phyloP scores from a whole-genome alignment of 805 yeast species.

The Saccharomycopsis olivae region DNA sequence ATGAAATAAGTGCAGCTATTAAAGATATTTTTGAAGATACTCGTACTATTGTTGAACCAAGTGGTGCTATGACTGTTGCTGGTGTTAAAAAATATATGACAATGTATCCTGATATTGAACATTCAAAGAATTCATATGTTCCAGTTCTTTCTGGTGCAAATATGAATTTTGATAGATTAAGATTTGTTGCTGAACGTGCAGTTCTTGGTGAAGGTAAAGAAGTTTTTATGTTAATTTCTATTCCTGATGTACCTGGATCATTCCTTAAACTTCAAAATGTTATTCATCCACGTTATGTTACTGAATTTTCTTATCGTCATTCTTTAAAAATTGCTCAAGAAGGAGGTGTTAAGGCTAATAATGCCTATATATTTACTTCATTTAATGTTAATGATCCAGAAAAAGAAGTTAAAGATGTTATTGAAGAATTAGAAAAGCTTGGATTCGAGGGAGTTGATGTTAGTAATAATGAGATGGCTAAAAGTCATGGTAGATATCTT shows the following conservation, averaged over 20 bases:
- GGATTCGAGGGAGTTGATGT: constrained; percentile 77
- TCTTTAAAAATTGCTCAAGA: constrained; percentile 29
- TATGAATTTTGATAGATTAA: constrained; percentile 92
- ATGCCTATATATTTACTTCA: constrained; percentile 79
- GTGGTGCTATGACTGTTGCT: constrained; percentile 95
- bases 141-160: constrained; percentile 94
- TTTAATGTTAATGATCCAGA: constrained; percentile 61
- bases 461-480: constrained; percentile 89
- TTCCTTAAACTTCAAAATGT: constrained; percentile 67
- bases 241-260: constrained; percentile 91
- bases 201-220: constrained; percentile 98
- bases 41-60: constrained; percentile 87
- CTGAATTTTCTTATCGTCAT: constrained; percentile 89
- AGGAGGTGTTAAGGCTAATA: constrained; percentile 19
- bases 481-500: constrained; percentile 89
- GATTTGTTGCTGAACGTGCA: constrained; percentile 96
- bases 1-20: constrained; percentile 93
- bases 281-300: constrained; percentile 79
- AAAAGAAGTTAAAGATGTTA: constrained; percentile 58
- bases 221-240: constrained; percentile 79
- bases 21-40: constrained; percentile 96
- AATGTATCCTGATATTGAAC: constrained; percentile 59
- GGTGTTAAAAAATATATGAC: constrained; percentile 80
- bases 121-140: constrained; percentile 58
- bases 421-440: constrained; percentile 40